Conservation (phyloP, 2,329 filamentous ascomycete genomes). For the Madurella mycetomatis region DNA sequence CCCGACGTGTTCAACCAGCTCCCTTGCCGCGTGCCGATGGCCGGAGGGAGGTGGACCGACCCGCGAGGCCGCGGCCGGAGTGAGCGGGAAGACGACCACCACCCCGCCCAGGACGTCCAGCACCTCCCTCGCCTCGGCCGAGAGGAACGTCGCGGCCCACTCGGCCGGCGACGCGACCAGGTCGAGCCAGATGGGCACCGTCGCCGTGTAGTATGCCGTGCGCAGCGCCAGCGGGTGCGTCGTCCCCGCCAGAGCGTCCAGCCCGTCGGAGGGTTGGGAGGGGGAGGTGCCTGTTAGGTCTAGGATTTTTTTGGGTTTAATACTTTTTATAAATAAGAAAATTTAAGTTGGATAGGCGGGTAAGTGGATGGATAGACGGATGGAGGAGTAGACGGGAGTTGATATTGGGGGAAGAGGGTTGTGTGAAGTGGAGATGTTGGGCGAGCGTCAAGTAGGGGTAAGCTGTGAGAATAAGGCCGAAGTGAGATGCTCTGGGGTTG, state of each 20-base stretch:
- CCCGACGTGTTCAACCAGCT: slow-evolving; percentile 49
- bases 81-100: slow-evolving; percentile 46
- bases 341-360: not conserved
- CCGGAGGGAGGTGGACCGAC: slow-evolving; percentile 30
- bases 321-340: not conserved
- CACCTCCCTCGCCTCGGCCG: slow-evolving; percentile 58
- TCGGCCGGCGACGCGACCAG: slow-evolving; percentile 47
- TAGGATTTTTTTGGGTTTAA: slow-evolving; percentile 25
- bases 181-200: slow-evolving; percentile 64
- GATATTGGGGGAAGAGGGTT: no score
- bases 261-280: slow-evolving; percentile 25
- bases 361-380: not conserved
- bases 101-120: slow-evolving; percentile 57
- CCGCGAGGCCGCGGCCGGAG: no score
- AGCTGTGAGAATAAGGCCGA: not conserved
- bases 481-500: not conserved
- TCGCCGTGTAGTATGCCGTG: slow-evolving; percentile 58
- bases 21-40: slow-evolving; percentile 28
- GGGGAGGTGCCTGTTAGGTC: slow-evolving; percentile 24
- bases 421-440: not conserved
- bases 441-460: not conserved
- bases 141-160: slow-evolving; percentile 58
- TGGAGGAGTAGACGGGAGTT: no score
- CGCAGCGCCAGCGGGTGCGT: slow-evolving; percentile 53
- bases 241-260: slow-evolving; percentile 50